Evolutionary conservation across 257 asterid genomes (phyloP).

Genomic region (Solanum gracilifrons): DNA sequence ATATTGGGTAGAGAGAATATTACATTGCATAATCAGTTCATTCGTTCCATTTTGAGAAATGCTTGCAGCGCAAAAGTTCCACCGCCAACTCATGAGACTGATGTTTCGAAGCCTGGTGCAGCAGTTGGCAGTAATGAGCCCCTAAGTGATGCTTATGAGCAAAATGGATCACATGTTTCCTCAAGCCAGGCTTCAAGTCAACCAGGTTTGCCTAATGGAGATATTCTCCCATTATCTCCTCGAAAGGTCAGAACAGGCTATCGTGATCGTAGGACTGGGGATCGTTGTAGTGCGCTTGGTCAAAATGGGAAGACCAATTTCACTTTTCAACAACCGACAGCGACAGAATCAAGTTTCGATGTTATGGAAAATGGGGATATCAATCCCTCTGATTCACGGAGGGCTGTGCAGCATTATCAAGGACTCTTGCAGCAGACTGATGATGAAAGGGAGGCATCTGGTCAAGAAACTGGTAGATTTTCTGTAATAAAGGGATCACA

Average conservation of each 20-base stretch:
- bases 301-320: conserved; percentile 34
- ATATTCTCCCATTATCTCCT: conserved; percentile 52
- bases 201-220: conserved; percentile 54
- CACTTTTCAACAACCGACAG: conserved; percentile 26
- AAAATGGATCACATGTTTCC: conserved; percentile 43
- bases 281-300: conserved; percentile 48
- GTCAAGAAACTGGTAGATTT: conserved; percentile 15
- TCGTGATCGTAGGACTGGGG: conserved; percentile 54
- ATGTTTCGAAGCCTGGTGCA: conserved; percentile 13
- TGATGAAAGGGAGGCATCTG: conserved; percentile 15
- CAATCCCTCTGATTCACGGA: conserved; percentile 25
- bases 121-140: conserved; percentile 36
- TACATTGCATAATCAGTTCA: conserved; percentile 74
- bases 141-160: conserved; percentile 28
- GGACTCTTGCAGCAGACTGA: conserved; percentile 17
- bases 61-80: conserved; percentile 53
- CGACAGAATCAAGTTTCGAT: conserved; percentile 20
- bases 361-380: conserved; percentile 46
- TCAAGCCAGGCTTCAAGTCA: conserved; percentile 29
- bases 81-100: conserved; percentile 38
- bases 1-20: conserved; percentile 70
- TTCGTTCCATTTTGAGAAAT: conserved; percentile 60
- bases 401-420: conserved; percentile 36
- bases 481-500: conserved; percentile 22
- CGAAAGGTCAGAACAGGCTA: conserved; percentile 43